These are phyloP conservation scores for Colletotrichum somersetense DNA, from an alignment of 2,329 filamentous ascomycete genomes.

Conservation along the genomic window DNA sequence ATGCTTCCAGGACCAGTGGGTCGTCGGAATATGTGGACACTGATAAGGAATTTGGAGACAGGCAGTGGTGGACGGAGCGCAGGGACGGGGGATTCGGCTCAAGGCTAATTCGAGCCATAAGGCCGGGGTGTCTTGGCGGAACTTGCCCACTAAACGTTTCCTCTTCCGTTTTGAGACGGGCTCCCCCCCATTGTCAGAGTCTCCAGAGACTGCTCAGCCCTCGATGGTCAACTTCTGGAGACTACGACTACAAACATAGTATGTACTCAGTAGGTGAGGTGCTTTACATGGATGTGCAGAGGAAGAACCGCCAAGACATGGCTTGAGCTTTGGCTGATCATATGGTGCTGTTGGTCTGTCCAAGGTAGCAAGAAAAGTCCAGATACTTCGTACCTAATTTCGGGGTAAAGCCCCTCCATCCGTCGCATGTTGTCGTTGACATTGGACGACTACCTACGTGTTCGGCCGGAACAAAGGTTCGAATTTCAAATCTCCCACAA, in stretches of 20 bases:
- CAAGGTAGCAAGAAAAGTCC: not conserved
- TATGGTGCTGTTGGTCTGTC: slow-evolving; percentile 7
- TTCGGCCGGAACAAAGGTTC: slow-evolving; percentile 12
- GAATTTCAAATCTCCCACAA: slow-evolving; percentile 9
- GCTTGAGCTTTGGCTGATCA: slow-evolving; percentile 33
- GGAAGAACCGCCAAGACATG: slow-evolving; percentile 14
- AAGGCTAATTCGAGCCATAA: slow-evolving; percentile 33
- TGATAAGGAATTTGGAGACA: slow-evolving; percentile 39
- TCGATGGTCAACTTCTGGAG: too few relatives aligned
- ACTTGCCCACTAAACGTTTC: slow-evolving; percentile 11
- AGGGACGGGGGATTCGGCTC: slow-evolving; percentile 34
- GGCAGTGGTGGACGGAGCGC: slow-evolving; percentile 13
- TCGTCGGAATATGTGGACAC: slow-evolving; percentile 36
- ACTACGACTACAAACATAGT: too few relatives aligned
- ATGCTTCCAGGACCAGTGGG: slow-evolving; percentile 23
- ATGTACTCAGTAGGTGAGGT: too few relatives aligned
- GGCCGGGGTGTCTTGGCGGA: slow-evolving; percentile 28
- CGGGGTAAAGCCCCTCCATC: slow-evolving; percentile 6
- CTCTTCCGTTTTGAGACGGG: slow-evolving; percentile 1
- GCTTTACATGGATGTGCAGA: too few relatives aligned
- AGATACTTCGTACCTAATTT: not conserved
- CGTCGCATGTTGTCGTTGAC: not conserved
- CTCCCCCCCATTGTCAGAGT: not conserved
- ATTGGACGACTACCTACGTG: slow-evolving; percentile 4
- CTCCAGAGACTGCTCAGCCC: too few relatives aligned